Evolutionary conservation across 2,329 filamentous ascomycete genomes (phyloP), one percentile per base, ranked within the genome.

Genomic region (Ustilaginoidea virens): DNA sequence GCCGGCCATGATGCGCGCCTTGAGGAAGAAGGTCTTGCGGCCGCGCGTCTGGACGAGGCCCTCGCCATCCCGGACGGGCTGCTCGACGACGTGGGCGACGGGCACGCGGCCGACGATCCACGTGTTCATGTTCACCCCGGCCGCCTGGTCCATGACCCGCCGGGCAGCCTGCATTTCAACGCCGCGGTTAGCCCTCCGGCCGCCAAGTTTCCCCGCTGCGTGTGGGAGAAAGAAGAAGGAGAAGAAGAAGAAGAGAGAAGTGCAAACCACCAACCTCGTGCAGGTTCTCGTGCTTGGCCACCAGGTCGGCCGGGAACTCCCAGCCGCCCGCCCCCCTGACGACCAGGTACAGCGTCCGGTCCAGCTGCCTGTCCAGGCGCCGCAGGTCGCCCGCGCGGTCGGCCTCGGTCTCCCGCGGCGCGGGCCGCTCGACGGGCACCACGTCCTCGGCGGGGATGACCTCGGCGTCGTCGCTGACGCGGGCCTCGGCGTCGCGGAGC

Each of bases 81-180:
- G 58, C 36, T 59, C 60, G 40, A 80, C 63, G 46, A 80, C 58
- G 56, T 94, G 80, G 16, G 86, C 87, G 33, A 94, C 69, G 8
- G 90, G 90, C 33, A 80, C 79, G 44, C 85, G 85, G 35, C 85
- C 87, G 29, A 98, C 80, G 42, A 96, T 72, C 86, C 90, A 98
- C 31, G 85, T 94, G 62, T 96, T 96, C 86, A 98, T 96, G 65
- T 98, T 92, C 36, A 80, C 59, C 33, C 90, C 90, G 7, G 78
- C 85, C 4, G 82, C 64, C 44, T 81, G 66, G 29, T 76, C 63
- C 15, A 96, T 64, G 31, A 85, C 74, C 35, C 85, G 71, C 48
- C 83, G 71, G 21, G 87, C 85, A 25, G 81, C 76, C 90, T 98
- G 43, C 7, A 10, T 20, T 22, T 1, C 21, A 10, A n/a, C n/a